These are phyloP conservation scores for Fomitopsis schrenkii DNA, from an alignment of 1,284 basidiomycete species.

Conservation along the genomic window DNA sequence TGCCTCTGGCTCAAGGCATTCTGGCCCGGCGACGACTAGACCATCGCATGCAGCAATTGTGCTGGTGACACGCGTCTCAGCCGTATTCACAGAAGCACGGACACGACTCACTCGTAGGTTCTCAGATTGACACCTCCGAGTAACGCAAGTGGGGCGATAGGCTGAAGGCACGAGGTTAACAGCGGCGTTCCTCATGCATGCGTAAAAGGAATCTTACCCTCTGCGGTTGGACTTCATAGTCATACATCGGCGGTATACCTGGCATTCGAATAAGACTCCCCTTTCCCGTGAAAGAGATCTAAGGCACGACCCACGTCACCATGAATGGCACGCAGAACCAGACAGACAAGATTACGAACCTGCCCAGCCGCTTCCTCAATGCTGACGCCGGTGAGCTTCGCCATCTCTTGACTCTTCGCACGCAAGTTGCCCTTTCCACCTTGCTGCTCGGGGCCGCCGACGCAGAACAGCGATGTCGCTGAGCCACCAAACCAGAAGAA, in stretches of 20 bases:
- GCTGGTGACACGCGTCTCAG: not conserved
- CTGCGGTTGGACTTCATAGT: slow-evolving; percentile 1
- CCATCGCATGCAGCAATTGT: not conserved
- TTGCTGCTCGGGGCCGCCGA: not conserved
- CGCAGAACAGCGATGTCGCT: not conserved
- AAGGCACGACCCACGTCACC: not conserved
- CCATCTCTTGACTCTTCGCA: not conserved
- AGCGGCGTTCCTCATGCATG: not conserved
- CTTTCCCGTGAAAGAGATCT: not conserved
- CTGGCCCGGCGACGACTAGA: not conserved
- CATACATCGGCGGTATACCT: slow-evolving; percentile 2
- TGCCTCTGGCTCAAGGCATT: slow-evolving; percentile 2
- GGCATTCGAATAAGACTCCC: not conserved
- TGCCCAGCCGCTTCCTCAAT: not conserved
- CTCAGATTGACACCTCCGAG: not conserved
- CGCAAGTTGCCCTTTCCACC: slow-evolving; percentile 1
- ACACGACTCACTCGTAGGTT: not conserved
- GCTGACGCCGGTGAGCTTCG: not conserved
- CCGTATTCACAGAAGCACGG: not conserved
- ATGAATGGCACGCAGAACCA: not conserved
- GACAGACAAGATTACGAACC: not conserved
- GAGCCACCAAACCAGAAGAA: slow-evolving; percentile 2
- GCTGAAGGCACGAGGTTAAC: not conserved
- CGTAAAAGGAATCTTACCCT: not conserved
- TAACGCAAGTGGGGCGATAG: not conserved